Percentiles rank a stretch among this genome's conserved stretches.
Evolutionary conservation across 2,329 filamentous ascomycete genomes (phyloP).

Genomic region (Aspergillus candidus): DNA sequence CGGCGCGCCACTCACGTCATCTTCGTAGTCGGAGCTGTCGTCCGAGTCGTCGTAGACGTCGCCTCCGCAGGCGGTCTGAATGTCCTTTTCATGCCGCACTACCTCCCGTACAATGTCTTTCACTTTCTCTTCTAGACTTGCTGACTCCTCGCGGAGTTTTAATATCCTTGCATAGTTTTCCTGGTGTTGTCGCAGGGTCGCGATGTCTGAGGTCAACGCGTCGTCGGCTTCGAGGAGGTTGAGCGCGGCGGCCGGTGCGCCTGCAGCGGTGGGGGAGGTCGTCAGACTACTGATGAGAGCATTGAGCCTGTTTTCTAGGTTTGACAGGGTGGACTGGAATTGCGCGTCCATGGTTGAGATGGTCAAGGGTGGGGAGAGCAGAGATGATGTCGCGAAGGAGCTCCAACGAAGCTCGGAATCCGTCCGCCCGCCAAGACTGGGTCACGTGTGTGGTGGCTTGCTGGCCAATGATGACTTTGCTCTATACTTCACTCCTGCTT

Average conservation of each 20-base stretch:
- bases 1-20: constrained; percentile 3
- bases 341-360: constrained; percentile 33
- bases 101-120: constrained; percentile 38
- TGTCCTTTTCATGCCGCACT: constrained; percentile 36
- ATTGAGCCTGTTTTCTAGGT: constrained; percentile 40
- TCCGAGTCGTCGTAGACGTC: constrained; percentile 25
- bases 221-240: constrained; percentile 40
- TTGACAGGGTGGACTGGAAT: constrained; percentile 34
- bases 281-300: constrained; percentile 37
- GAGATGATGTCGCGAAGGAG: not conserved
- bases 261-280: constrained; percentile 39
- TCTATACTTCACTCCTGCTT: no score
- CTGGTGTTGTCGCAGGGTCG: constrained; percentile 40
- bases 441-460: no score
- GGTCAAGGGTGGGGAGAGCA: not conserved
- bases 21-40: constrained; percentile 20
- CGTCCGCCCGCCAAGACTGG: no score
- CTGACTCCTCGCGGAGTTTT: constrained; percentile 35
- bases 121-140: constrained; percentile 35
- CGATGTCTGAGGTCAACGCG: constrained; percentile 34
- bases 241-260: constrained; percentile 36
- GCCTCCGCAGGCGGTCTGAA: constrained; percentile 28
- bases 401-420: no score
- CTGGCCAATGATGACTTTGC: no score
- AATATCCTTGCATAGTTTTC: constrained; percentile 40